Evolutionary conservation across 2,329 filamentous ascomycete genomes (phyloP).

Genomic region (Alternaria panax): DNA sequence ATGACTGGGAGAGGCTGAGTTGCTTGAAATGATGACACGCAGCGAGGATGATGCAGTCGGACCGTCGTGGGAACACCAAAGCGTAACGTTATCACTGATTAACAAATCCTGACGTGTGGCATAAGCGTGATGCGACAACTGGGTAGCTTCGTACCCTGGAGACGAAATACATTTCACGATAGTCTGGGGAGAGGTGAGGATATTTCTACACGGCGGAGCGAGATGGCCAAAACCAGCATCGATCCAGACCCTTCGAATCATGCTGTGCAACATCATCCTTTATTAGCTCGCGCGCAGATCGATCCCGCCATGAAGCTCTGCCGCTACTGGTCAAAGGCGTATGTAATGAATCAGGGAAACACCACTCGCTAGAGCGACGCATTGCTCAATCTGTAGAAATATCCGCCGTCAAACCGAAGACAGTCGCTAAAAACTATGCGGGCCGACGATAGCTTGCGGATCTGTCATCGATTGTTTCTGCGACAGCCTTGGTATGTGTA

Average conservation of each 20-base stretch:
- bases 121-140: slow-evolving; percentile 1
- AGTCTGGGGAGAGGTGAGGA: not conserved
- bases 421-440: not conserved
- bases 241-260: not conserved
- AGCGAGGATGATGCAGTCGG: not conserved
- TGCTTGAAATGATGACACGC: not conserved
- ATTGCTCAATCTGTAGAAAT: not conserved
- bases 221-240: not conserved
- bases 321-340: not conserved
- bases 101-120: not conserved
- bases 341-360: not conserved
- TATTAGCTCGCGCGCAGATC: not conserved
- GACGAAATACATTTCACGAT: not conserved
- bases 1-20: not conserved
- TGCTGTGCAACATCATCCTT: not conserved
- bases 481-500: not conserved
- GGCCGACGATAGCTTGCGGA: not conserved
- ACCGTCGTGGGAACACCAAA: not conserved
- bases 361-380: not conserved
- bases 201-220: not conserved
- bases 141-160: not conserved
- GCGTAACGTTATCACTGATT: not conserved
- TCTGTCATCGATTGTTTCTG: not conserved
- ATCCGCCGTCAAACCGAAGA: not conserved
- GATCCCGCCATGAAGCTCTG: not conserved